A percentile compares a stretch with the other conserved stretches of the same genome.
Conservation (phyloP, 805 yeast species). For the Saccharomycopsis sp. region DNA sequence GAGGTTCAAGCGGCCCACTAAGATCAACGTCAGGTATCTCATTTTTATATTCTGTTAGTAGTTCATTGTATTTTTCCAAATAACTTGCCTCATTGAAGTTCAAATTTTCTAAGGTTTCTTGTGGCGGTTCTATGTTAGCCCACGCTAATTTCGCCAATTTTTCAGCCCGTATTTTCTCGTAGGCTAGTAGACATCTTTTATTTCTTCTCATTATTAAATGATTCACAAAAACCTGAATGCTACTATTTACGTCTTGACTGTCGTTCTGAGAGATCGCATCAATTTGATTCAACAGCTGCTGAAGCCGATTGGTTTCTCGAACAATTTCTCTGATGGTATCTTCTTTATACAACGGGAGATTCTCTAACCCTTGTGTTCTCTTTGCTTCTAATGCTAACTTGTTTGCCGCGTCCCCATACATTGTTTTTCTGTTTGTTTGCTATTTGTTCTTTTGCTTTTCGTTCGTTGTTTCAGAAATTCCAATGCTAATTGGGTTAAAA, state of each 20-base stretch:
- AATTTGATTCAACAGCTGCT: conserved; percentile 44
- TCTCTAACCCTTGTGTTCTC: conserved; percentile 58
- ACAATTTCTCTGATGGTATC: conserved; percentile 63
- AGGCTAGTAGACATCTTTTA: conserved; percentile 83
- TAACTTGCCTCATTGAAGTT: conserved; percentile 81
- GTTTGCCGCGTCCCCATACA: conserved; percentile 87
- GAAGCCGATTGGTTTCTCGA: conserved; percentile 62
- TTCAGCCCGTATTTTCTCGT: conserved; percentile 65
- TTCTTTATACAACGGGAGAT: conserved; percentile 62
- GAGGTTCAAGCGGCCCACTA: conserved; percentile 86
- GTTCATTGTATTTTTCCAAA: conserved; percentile 58
- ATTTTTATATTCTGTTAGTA: conserved; percentile 70
- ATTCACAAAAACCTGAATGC: conserved; percentile 44
- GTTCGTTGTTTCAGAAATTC: no score
- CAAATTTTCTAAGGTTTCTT: conserved; percentile 39
- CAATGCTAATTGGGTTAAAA: no score
- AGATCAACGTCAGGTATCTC: conserved; percentile 77
- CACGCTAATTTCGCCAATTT: conserved; percentile 63
- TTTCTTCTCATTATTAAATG: conserved; percentile 77
- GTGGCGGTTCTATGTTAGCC: conserved; percentile 51
- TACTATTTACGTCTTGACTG: conserved; percentile 8
- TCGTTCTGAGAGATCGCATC: conserved; percentile 20
- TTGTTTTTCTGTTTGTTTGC: conserved; percentile 25
- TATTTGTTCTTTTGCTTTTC: no score
- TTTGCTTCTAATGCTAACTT: conserved; percentile 84